Percentiles rank a stretch among this genome's conserved stretches.
Evolutionary conservation across 2,329 filamentous ascomycete species (phyloP).

Genomic region (Blastomyces percursus): DNA sequence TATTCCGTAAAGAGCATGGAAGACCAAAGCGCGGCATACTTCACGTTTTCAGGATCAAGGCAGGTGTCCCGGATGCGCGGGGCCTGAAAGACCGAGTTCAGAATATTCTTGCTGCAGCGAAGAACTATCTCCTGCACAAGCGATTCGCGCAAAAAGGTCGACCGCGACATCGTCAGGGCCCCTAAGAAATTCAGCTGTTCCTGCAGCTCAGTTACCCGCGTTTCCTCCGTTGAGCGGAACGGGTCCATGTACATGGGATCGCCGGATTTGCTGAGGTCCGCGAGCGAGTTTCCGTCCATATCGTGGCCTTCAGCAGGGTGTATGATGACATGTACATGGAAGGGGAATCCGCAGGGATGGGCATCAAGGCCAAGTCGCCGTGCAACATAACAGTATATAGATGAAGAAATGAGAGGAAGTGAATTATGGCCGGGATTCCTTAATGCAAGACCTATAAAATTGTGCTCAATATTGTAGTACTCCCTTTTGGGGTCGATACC

Average conservation of each 20-base stretch:
- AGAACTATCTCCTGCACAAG: constrained; percentile 57
- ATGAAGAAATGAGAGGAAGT: constrained; percentile 73
- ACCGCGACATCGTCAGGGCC: constrained; percentile 28
- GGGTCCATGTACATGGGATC: constrained; percentile 74
- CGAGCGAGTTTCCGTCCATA: constrained; percentile 42
- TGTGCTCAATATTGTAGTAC: constrained; percentile 75
- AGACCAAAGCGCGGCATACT: constrained; percentile 67
- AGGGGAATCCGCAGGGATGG: constrained; percentile 68
- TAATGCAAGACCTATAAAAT: constrained; percentile 73
- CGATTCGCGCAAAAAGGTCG: constrained; percentile 52
- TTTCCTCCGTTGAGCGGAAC: constrained; percentile 59
- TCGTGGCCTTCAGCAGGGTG: constrained; percentile 49
- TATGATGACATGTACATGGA: constrained; percentile 74
- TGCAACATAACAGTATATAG: constrained; percentile 75
- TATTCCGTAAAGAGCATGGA: constrained; percentile 42
- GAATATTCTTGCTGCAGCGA: constrained; percentile 70
- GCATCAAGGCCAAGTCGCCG: constrained; percentile 63
- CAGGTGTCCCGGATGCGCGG: constrained; percentile 26
- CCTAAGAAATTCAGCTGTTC: constrained; percentile 47
- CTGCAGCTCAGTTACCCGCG: constrained; percentile 49
- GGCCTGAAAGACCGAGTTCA: constrained; percentile 54
- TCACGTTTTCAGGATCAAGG: constrained; percentile 49
- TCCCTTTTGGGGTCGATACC: constrained; percentile 57
- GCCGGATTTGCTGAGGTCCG: constrained; percentile 14
- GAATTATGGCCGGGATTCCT: constrained; percentile 63